These are phyloP conservation scores for Penicillium psychrosexuale DNA, from an alignment of 2,329 filamentous ascomycete species.

Conservation along the genomic window DNA sequence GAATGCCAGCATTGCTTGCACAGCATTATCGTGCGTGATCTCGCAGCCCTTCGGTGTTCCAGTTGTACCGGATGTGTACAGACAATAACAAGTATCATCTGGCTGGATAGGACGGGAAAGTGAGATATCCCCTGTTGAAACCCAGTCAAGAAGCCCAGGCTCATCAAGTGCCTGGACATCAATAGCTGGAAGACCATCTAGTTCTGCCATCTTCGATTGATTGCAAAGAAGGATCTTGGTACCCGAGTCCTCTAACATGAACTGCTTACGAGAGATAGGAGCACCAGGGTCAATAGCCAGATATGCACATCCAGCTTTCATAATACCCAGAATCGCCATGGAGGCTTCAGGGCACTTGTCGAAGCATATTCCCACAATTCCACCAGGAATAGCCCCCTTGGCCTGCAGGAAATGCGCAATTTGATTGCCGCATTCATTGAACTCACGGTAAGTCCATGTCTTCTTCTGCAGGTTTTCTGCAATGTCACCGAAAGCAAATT, in stretches of 20 bases:
- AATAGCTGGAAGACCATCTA: constrained; percentile 36
- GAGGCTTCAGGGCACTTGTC: constrained; percentile 83
- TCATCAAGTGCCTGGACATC: constrained; percentile 50
- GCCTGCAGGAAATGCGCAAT: constrained; percentile 63
- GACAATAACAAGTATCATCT: constrained; percentile 69
- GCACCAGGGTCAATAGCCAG: constrained; percentile 75
- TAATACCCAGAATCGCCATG: constrained; percentile 74
- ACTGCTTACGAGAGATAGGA: constrained; percentile 68
- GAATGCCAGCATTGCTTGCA: constrained; percentile 87
- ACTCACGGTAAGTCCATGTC: constrained; percentile 70
- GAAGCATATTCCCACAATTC: constrained; percentile 73
- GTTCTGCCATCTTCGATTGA: constrained; percentile 40
- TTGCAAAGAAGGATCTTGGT: constrained; percentile 63
- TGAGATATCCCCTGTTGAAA: constrained; percentile 36
- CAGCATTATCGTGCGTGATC: constrained; percentile 81
- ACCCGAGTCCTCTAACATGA: constrained; percentile 71
- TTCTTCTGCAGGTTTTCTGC: constrained; percentile 46
- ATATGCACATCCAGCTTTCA: constrained; percentile 79
- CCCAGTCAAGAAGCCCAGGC: constrained; percentile 31
- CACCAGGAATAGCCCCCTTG: constrained; percentile 52
- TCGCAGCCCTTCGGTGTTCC: constrained; percentile 85
- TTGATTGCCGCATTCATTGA: constrained; percentile 68
- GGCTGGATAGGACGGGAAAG: constrained; percentile 40
- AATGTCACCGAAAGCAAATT: constrained; percentile 65
- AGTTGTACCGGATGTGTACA: constrained; percentile 86